Evolutionary conservation across 1,284 basidiomycete species (phyloP), one percentile per base, ranked within the genome.

Genomic region (Singerocomus inundabilis): DNA sequence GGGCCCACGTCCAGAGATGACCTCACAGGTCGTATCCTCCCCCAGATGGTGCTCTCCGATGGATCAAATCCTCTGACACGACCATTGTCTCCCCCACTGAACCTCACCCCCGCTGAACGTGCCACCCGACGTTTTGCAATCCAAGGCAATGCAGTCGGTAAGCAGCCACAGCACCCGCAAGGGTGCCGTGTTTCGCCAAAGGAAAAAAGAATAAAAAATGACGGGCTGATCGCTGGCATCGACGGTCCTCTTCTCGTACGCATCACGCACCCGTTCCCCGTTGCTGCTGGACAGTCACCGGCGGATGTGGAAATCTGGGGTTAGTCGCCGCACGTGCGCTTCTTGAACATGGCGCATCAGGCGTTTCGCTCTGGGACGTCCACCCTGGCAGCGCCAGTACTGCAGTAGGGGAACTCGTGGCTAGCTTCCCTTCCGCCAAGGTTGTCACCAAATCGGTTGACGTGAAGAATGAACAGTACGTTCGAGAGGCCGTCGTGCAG

Each of bases 321-420:
- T 48, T 74, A 7, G 66, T 63, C 42, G 60, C 61, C 12, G 66
- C 65, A 6, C 68, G 69, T 13, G 69, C 68, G 5, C 60, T 77
- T 11, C 66, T 76, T 6, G 75, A 75, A 46, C 75, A 76, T 41
- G 75, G 72, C 10, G 61, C 63, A 13, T 62, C 67, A 5, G 70
- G 71, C 1, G 54, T 77, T 26, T 69, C 66, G 10, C 57, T 76
- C 9, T 73, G 75, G 51, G 74, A 75, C 48, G 44, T 74, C 18
- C 44, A 21, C 21, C 37, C 61, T 8, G 48, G 46, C 13, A 54
- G 54, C 11, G 52, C 65, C 7, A 51, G 62, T 38, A 44, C 48
- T 2, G 53, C 53, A 4, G 62, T 74, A 18, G 58, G 52, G 6
- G 51, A 41, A 5, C 54, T 76, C 21, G 48, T 57, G n/a, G 30